Conservation (phyloP, 148 eudicot genomes). For the Oxyria digyna region DNA sequence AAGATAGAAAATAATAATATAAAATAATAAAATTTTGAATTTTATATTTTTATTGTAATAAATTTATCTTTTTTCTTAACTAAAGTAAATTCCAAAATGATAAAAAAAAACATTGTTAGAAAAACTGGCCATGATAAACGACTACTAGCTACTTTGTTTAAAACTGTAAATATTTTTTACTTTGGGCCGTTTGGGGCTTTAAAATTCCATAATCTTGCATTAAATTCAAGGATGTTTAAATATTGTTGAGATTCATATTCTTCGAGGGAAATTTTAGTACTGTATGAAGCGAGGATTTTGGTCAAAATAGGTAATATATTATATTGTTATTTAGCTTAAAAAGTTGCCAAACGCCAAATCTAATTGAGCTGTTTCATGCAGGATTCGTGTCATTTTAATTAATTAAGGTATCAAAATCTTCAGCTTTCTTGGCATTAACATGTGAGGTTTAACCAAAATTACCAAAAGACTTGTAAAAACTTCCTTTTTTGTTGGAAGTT, state of each 20-base stretch:
- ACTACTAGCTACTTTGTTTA: too few relatives aligned
- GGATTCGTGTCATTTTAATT: conserved; percentile 22
- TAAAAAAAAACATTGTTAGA: too few relatives aligned
- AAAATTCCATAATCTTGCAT: not conserved
- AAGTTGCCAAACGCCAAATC: conserved; percentile 37
- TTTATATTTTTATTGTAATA: too few relatives aligned
- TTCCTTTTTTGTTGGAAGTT: too few relatives aligned
- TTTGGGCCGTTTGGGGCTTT: not conserved
- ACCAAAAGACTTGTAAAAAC: too few relatives aligned
- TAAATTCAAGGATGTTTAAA: not conserved
- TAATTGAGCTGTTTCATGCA: conserved; percentile 50
- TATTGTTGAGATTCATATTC: not conserved
- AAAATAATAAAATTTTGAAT: too few relatives aligned
- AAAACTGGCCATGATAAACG: too few relatives aligned
- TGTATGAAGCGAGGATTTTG: not conserved
- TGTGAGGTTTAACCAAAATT: too few relatives aligned
- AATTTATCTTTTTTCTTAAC: too few relatives aligned
- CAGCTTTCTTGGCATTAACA: conserved; percentile 4
- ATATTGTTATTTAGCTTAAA: not conserved
- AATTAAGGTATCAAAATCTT: not conserved
- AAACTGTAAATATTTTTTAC: not conserved
- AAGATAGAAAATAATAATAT: too few relatives aligned
- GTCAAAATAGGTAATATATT: not conserved
- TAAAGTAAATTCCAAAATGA: too few relatives aligned
- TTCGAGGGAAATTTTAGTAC: not conserved